Evolutionary conservation across 73 alveolate species (phyloP).

Genomic region (Durusdinium trenchii): DNA sequence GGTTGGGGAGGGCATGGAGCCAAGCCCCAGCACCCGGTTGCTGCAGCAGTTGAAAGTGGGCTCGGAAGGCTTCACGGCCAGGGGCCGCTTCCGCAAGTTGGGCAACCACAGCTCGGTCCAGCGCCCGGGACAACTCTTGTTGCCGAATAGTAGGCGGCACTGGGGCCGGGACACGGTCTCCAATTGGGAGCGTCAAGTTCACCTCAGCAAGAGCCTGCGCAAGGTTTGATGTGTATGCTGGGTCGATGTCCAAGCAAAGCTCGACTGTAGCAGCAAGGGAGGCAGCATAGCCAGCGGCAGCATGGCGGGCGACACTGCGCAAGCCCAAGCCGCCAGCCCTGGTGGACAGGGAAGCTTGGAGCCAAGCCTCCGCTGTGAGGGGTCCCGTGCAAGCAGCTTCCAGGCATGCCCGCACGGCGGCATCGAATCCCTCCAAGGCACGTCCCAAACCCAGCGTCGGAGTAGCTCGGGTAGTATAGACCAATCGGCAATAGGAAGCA

Average conservation of each 20-base stretch:
- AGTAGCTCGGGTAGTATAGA: background rate
- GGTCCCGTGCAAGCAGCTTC: slow-evolving; percentile 13
- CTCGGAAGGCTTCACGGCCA: slow-evolving; percentile 18
- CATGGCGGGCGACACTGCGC: background rate
- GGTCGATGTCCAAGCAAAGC: background rate
- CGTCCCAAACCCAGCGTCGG: background rate
- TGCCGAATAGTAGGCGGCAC: slow-evolving; percentile 1
- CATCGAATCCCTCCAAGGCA: background rate
- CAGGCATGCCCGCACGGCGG: background rate
- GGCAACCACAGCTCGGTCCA: background rate
- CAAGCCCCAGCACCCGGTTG: slow-evolving; percentile 51
- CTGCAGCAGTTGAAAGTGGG: slow-evolving; percentile 20
- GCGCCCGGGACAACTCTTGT: slow-evolving; percentile 13
- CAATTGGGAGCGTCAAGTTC: background rate
- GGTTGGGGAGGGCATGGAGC: slow-evolving; percentile 13
- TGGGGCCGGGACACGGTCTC: background rate
- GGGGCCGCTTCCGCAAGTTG: background rate
- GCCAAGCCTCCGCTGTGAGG: background rate
- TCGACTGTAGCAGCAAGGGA: background rate
- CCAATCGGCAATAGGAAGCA: background rate
- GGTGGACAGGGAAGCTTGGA: background rate
- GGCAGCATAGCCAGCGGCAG: background rate
- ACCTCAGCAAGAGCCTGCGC: too few species aligned
- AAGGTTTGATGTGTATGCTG: too few species aligned
- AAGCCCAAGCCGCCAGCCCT: background rate